Evolutionary conservation across 768 basidiomycete species (phyloP).

Genomic region (Amanita pseudoporphyria): DNA sequence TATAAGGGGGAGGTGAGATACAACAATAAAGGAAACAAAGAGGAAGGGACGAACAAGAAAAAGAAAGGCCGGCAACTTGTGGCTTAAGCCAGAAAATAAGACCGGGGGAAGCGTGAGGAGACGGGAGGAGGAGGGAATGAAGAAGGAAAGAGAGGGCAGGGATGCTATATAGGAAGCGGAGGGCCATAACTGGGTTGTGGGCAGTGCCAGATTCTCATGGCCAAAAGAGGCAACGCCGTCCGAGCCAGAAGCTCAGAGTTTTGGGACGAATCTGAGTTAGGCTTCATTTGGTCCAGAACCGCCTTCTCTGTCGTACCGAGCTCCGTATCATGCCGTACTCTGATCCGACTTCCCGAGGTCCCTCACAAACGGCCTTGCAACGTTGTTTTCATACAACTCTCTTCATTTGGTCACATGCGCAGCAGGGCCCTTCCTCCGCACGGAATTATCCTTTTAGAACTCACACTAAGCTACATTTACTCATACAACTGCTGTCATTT

Average conservation of each 20-base stretch:
- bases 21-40: conserved; percentile 1
- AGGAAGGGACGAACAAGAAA: conserved; percentile 4
- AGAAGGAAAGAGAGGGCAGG: conserved; percentile 17
- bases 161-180: conserved; percentile 16
- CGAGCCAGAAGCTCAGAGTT: neutral
- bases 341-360: conserved; percentile 34
- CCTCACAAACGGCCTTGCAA: conserved; percentile 20
- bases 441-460: conserved; percentile 3
- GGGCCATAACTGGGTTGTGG: conserved; percentile 11
- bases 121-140: conserved; percentile 14
- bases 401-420: conserved; percentile 17
- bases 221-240: neutral
- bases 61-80: conserved; percentile 11
- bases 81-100: conserved; percentile 15
- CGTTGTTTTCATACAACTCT: conserved; percentile 38
- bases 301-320: conserved; percentile 18
- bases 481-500: conserved; percentile 18
- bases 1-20: conserved; percentile 9
- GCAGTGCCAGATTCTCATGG: conserved; percentile 4
- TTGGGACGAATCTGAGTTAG: conserved; percentile 1
- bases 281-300: conserved; percentile 4
- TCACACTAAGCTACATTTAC: conserved; percentile 11
- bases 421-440: conserved; percentile 9
- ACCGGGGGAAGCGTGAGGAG: conserved; percentile 9
- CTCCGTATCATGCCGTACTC: conserved; percentile 20